Percentiles rank a stretch among this genome's conserved stretches.
Conservation (phyloP, 2,329 filamentous ascomycete species). For the Furcasterigmium sp. region DNA sequence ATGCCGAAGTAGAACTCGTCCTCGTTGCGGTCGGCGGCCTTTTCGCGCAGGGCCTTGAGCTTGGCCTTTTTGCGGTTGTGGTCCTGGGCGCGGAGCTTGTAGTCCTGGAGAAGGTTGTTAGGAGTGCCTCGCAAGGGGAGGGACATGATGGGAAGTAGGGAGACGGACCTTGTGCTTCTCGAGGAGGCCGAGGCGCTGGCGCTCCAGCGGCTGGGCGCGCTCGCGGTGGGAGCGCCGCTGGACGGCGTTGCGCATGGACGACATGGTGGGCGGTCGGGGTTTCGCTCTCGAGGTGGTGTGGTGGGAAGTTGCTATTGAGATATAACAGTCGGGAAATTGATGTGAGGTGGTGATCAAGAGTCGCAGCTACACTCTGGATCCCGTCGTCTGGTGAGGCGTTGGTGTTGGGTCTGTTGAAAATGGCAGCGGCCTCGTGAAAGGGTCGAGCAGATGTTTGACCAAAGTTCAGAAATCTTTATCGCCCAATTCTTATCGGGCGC, state of each 20-base stretch:
- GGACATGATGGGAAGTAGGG: background rate
- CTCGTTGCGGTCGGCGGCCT: conserved; percentile 61
- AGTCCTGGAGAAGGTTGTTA: conserved; percentile 39
- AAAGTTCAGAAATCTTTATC: too few species aligned
- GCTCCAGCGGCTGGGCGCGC: conserved; percentile 79
- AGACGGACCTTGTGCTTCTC: conserved; percentile 81
- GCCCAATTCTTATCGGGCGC: too few species aligned
- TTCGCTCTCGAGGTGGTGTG: too few species aligned
- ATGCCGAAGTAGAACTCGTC: conserved; percentile 72
- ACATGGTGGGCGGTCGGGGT: conserved; percentile 30
- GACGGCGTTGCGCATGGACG: conserved; percentile 56
- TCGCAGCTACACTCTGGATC: too few species aligned
- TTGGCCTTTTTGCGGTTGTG: conserved; percentile 60
- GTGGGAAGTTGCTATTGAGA: too few species aligned
- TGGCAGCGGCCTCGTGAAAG: too few species aligned
- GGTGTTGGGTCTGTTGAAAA: too few species aligned
- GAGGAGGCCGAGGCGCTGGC: conserved; percentile 81
- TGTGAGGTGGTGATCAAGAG: too few species aligned
- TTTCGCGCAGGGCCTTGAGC: conserved; percentile 54
- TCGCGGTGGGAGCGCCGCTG: conserved; percentile 84
- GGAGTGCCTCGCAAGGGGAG: background rate
- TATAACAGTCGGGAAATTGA: too few species aligned
- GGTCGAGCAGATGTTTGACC: too few species aligned
- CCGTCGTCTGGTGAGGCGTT: too few species aligned
- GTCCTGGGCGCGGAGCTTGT: conserved; percentile 59